Base-by-base conservation (phyloP, 2,329 filamentous ascomycete genomes). In the Rugonectria rugulosa region DNA sequence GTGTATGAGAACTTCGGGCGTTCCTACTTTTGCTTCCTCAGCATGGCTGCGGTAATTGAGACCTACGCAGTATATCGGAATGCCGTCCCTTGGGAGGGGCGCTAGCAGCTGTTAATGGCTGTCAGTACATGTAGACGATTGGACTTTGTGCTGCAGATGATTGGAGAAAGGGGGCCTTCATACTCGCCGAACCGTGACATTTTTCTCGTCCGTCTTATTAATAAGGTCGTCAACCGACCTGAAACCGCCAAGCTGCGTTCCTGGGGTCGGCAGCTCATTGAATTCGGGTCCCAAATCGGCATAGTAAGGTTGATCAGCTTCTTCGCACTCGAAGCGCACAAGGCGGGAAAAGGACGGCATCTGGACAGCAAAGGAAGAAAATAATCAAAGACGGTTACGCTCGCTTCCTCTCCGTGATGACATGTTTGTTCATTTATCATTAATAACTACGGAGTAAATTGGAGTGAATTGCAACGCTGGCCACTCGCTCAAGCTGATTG, bases 1-100 rank as follows among this genome's bases (percentile, higher is more conserved):
- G 12, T 32, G 36, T n/a, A n/a, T n/a, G n/a, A n/a, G n/a, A n/a
- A n/a, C n/a, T n/a, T n/a, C n/a, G 19, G 20, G 17, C 3, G 17
- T 17, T 45, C 29, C 23, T 29, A 45, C 42, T 9, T 38, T 17
- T 37, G 44, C 44, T 29, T 48, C 44, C 8, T 15, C 15, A 10
- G 44, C 44, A 17, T 48, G 44, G n/a, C 24, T 19, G 7, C 17
- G 32, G n/a, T 27, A 48, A 15, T 48, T 48, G 17, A 48, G 32
- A 12, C 44, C 44, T 11, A 48, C 24, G 21, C 44, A 48, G 44
- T 41, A 41, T 4, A 41, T 41, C 6, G 38, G 38, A 26, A 41
- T 15, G 17, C 38, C 38, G 14, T 41, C 38, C 26, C 38, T 2
- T n/a, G 38, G 38, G 15, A 41, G 38, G 26, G 38, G 38, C 10